A percentile compares a stretch with the other conserved stretches of the same genome.
Conservation (phyloP, 768 basidiomycete genomes). For the Boletus vermiculosoides region DNA sequence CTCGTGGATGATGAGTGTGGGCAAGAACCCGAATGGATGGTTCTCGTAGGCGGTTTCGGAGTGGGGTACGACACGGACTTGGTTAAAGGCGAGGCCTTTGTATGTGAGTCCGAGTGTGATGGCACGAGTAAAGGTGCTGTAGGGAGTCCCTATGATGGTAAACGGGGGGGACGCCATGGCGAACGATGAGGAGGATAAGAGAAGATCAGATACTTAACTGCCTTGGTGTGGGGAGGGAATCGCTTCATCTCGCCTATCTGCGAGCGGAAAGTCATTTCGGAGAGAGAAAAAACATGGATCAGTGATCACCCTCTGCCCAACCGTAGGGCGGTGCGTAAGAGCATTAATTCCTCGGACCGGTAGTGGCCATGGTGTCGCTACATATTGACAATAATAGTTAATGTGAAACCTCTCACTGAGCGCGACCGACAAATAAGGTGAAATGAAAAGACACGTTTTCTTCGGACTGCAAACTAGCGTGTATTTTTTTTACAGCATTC, state of each 20-base stretch:
- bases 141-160: conserved; percentile 34
- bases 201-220: conserved; percentile 1
- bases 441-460: background rate
- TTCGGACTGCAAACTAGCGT: background rate
- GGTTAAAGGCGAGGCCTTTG: conserved; percentile 29
- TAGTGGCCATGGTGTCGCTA: background rate
- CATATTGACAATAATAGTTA: background rate
- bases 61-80: conserved; percentile 27
- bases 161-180: conserved; percentile 22
- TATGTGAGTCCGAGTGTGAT: conserved; percentile 31
- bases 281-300: background rate
- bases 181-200: background rate
- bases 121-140: conserved; percentile 34
- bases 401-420: background rate
- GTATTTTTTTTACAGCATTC: background rate
- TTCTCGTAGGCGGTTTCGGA: conserved; percentile 28
- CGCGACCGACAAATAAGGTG: background rate
- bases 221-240: background rate
- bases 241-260: background rate
- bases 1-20: conserved; percentile 31
- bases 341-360: background rate
- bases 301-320: background rate
- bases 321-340: background rate
- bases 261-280: background rate
- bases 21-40: conserved; percentile 34